phyloP scores from a whole-genome alignment of 2,329 filamentous ascomycete species.

The Diaporthe sp. region DNA sequence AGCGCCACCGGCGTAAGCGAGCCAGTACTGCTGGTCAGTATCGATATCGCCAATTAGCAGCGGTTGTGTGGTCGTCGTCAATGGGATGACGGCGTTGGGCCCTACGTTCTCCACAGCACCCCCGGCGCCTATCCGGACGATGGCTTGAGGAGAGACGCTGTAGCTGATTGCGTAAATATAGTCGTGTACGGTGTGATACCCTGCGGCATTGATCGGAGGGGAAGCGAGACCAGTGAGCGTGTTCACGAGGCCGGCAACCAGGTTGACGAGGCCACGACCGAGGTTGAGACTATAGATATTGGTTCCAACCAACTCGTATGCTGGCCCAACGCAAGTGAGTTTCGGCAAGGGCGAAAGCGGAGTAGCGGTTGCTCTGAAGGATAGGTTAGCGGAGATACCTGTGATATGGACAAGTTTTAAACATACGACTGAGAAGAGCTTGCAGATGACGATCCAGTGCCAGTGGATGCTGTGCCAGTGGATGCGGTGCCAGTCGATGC shows the following conservation, averaged over 20 bases:
- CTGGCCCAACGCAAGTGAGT: neutral
- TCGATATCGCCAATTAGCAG: conserved; percentile 22
- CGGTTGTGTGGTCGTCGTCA: neutral
- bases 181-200: neutral
- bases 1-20: neutral
- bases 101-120: neutral
- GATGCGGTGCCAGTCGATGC: neutral
- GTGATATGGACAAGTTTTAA: neutral
- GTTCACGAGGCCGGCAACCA: neutral
- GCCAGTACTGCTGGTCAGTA: conserved; percentile 14
- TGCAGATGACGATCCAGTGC: neutral
- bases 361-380: neutral
- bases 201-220: conserved; percentile 1
- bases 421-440: conserved; percentile 4
- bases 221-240: neutral
- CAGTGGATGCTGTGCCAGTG: neutral
- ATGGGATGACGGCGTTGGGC: neutral
- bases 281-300: neutral
- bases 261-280: neutral
- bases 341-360: neutral
- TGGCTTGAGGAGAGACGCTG: neutral
- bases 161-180: neutral
- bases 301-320: neutral
- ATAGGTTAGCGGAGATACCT: neutral
- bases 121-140: conserved; percentile 3